Evolutionary conservation across 192 early-diverging fungal species (phyloP), one percentile per base, ranked within the genome.

Genomic region (Podila clonocystis): DNA sequence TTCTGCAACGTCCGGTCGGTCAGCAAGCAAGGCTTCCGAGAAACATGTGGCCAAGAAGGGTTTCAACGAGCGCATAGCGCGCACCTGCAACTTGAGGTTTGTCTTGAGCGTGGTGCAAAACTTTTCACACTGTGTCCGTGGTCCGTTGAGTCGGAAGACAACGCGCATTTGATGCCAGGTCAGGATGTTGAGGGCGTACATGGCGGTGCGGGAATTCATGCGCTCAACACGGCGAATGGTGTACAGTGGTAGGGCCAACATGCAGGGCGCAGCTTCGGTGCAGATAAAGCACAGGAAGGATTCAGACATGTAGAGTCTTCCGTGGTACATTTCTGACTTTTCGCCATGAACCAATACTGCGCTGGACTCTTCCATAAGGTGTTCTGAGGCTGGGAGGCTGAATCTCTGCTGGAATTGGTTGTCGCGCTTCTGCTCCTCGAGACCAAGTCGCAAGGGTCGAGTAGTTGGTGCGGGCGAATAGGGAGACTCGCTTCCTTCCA

Each of bases 191-290:
- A 99, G 87, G 26, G 91, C 87, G 58, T 93, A 91, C 30, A 86
- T 89, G 74, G 85, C 77, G 0, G 88, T 85, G 22, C 86, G 83
- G n/a, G 88, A 83, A 72, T 91, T 94, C 61, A 95, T 80, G 20
- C 95, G 87, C 82, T 99, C 98, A 13, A 99, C 97, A 9, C 95
- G 89, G 63, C 94, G 93, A 62, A 99, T 91, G 3, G 95, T 95
- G 73, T 90, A 97, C 57, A 97, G 91, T 17, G 96, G 98, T 11
- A 98, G 75, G 0, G 91, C 89, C 33, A 98, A 80, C 31, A 91
- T 90, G 64, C 93, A 94, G 28, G 93, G 90, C 26, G 91, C 85
- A 61, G 89, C 84, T 36, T 91, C 90, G 8, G 77, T 75, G 29
- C 95, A 95, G 45, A 88, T 82, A 83, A 94, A 99, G 59, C 93